Evolutionary conservation across 2,329 filamentous ascomycete species (phyloP), one percentile per base, ranked within the genome.

Genomic region (Epichloe hybrida): DNA sequence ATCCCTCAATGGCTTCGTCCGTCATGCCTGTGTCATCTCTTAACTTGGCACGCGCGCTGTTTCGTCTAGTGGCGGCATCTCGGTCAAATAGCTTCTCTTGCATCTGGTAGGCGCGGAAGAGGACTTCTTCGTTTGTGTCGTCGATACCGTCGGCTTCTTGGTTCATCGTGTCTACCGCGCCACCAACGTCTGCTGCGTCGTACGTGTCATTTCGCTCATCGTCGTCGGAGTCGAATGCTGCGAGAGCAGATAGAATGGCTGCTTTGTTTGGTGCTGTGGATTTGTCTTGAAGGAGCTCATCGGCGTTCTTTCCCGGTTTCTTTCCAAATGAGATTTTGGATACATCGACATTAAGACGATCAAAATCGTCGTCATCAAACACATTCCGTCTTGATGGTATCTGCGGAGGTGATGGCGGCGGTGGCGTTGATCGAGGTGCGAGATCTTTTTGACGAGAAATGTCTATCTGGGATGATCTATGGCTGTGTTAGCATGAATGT

Each of bases 161-260:
- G 37, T 76, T 73, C n/a, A 80, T 74, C 5, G 77, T 72, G 17
- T 95, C 89, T 3, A 96, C 82, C 0, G 86, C 87, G 21, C 91
- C 90, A 37, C 93, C 93, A 2, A 97, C 88, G 61, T 97, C 93
- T 47, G 82, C 88, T 2, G 84, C 81, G 60, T 98, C 93, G 63
- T 98, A 98, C 0, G 91, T 97, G 64, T 98, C 93, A 65, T 98
- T 93, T 37, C 89, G 80, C 69, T 98, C 93, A 64, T 98, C 93
- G 57, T 97, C 93, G 59, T 97, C 91, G 0, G 84, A 84, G 68
- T 97, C 90, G 58, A 97, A 96, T 0, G 84, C 78, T 15, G 88
- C 88, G 2, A 97, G 78, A 0, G 91, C 91, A 3, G 90, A 87
- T 27, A 95, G 71, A 58, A 96, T 95, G 11, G 88, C 84, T 0